Base-by-base conservation (phyloP, 2,329 filamentous ascomycete species). In the Colletotrichum sansevieriae region DNA sequence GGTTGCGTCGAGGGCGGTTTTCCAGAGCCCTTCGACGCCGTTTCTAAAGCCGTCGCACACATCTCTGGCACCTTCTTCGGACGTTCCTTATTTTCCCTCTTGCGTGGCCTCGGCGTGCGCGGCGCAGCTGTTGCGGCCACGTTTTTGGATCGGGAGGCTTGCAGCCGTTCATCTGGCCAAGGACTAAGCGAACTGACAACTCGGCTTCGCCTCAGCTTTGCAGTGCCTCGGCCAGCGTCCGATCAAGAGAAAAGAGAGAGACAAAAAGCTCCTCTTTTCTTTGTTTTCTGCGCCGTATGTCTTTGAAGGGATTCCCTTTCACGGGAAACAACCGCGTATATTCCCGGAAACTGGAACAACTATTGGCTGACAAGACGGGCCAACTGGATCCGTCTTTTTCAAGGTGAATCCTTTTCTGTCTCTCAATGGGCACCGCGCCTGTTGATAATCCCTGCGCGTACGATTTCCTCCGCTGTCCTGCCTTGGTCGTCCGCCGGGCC, bases 191-290 rank as follows among this genome's bases (percentile, higher is more conserved):
- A 62, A 54, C 47, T n/a, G 18, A 18, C 18, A 18, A 9, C 12
- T 15, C 52, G 12, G 61, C 62, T 65, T 65, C 62, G 46, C 65
- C 65, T 35, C 54, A 49, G 22, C 35, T 54, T 4, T 65, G 61
- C 65, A 65, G 29, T 65, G 54, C 65, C 47, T 68, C 61, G 65
- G 65, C 15, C 61, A 68, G 61, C 33, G 37, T 65, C 65, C 61
- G 65, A 35, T 35, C 12, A 52, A 52, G 20, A 37, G 13, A 65
- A 37, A 11, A 65, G n/a, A 25, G 25, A 25, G 25, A 25, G 22
- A 22, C 22, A 25, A 25, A 25, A 25, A 25, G 4, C 5, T 25
- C 5, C 33, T 22, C 4, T 4, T 22, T 22, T 22, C 22, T 22
- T 49, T 65, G 55, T 29, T 29, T 8, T 60, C 65, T 18, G 58